Conservation (phyloP, 257 asterid genomes). For the Salvia splendens region DNA sequence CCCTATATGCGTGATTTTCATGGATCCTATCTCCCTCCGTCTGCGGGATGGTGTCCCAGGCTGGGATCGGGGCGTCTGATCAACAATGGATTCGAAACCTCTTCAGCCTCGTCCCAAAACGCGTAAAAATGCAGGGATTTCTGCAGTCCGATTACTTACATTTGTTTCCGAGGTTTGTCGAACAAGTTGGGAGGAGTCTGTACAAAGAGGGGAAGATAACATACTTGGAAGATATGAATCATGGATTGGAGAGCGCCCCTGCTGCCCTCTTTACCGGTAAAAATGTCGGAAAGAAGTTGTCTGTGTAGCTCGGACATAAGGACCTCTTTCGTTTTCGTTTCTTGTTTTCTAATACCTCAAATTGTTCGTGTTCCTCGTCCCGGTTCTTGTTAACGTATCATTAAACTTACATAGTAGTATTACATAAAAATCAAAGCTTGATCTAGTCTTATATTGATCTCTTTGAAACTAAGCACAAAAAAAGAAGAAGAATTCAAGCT, state of each 20-base stretch:
- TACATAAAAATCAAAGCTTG: too few relatives aligned
- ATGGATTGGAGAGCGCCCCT: constrained; percentile 62
- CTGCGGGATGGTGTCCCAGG: constrained; percentile 67
- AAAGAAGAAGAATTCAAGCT: too few relatives aligned
- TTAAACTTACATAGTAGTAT: too few relatives aligned
- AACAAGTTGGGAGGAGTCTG: constrained; percentile 39
- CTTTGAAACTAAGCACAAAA: too few relatives aligned
- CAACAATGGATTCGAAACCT: constrained; percentile 49
- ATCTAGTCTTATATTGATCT: too few relatives aligned
- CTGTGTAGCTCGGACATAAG: constrained; percentile 43
- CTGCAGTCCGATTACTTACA: constrained; percentile 55
- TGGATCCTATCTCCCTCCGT: constrained; percentile 81
- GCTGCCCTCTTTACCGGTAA: constrained; percentile 58
- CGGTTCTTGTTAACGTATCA: too few relatives aligned
- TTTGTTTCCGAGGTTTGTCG: constrained; percentile 49
- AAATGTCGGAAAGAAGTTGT: constrained; percentile 61
- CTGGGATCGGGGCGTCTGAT: constrained; percentile 23
- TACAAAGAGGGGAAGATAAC: constrained; percentile 63
- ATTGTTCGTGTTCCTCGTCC: too few relatives aligned
- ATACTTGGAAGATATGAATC: constrained; percentile 55
- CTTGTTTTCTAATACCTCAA: too few relatives aligned
- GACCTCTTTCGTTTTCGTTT: not conserved
- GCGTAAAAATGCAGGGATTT: constrained; percentile 59
- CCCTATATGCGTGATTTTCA: constrained; percentile 89
- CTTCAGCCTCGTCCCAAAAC: constrained; percentile 45